Percentiles rank a stretch among this genome's conserved stretches.
Conservation (phyloP, 441 rosid species). For the Erysimum pusillum region DNA sequence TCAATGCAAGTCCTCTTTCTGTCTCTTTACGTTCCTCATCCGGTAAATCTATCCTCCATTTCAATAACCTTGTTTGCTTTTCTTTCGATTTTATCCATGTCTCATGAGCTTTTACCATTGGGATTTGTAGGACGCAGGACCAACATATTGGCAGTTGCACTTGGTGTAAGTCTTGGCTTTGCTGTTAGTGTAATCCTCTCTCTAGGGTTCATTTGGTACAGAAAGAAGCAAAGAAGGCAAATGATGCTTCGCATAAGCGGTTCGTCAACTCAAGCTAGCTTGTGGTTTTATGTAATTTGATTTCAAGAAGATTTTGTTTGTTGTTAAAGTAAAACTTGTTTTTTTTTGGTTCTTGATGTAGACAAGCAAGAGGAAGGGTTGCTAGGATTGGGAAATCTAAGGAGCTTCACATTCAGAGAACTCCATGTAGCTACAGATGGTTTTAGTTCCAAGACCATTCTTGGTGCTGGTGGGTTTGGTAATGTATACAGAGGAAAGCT, state of each 20-base stretch:
- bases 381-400: conserved; percentile 72
- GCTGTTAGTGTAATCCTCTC: conserved; percentile 57
- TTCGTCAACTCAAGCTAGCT: conserved; percentile 42
- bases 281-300: not conserved
- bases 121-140: conserved; percentile 59
- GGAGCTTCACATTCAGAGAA: conserved; percentile 82
- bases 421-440: conserved; percentile 81
- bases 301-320: not conserved
- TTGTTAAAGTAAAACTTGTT: not conserved
- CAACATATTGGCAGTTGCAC: conserved; percentile 70
- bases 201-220: conserved; percentile 61
- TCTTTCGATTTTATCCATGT: not conserved
- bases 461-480: conserved; percentile 92
- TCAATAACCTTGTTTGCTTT: not conserved
- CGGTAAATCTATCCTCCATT: conserved; percentile 47
- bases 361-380: conserved; percentile 80
- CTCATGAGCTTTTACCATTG: conserved; percentile 16
- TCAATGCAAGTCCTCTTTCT: conserved; percentile 57
- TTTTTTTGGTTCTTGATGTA: conserved; percentile 33
- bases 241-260: conserved; percentile 59
- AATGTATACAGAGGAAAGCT: conserved; percentile 90
- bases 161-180: conserved; percentile 73
- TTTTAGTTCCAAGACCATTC: conserved; percentile 78
- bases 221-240: conserved; percentile 55
- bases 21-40: conserved; percentile 60